Base-by-base conservation (phyloP, 192 early-diverging fungal species). In the Mortierella alpina region DNA sequence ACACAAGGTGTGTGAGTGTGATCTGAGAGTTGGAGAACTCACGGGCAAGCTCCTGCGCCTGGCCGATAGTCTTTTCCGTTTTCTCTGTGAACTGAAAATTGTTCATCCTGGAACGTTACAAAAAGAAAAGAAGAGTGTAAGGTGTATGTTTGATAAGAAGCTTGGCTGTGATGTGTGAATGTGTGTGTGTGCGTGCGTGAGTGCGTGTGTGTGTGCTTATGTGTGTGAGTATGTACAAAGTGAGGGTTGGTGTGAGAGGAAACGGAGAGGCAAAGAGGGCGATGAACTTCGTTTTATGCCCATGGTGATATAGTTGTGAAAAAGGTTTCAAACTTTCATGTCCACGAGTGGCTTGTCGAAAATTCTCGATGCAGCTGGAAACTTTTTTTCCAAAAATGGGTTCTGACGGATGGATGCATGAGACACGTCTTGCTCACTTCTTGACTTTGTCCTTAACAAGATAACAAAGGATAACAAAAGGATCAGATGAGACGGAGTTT, bases 1-100 rank as follows among this genome's bases (percentile, higher is more conserved):
- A 86, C 31, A 93, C 90, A 39, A 99, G 68, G 77, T 99, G 98
- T 5, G 89, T 82, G 4, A 96, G 94, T n/a, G 90, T 84, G 5
- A 99, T 72, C 41, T 95, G 92, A 39, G 87, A 76, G 82, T 98
- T 90, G 13, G 79, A 75, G 82, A 89, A 92, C 70, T 97, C 95
- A 17, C 85, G 87, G 17, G 96, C 96, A 54, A 88, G 84, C 52
- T 86, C 86, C 68, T 90, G 84, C 20, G 92, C 92, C 20, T 67
- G 64, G 12, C 83, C 81, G 57, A 98, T 73, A 31, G 90, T 82
- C 70, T 91, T 91, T 74, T 90, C 88, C 14, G 94, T 88, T 84
- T 96, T 96, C 65, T 98, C 95, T 48, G 96, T 98, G 74, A 95
- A 96, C 59, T 92, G 83, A 68, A 88, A 87, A 42, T 86, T 85